These are phyloP conservation scores for Penicillium rolfsii DNA, from an alignment of 2,329 filamentous ascomycete genomes.

Conservation along the genomic window DNA sequence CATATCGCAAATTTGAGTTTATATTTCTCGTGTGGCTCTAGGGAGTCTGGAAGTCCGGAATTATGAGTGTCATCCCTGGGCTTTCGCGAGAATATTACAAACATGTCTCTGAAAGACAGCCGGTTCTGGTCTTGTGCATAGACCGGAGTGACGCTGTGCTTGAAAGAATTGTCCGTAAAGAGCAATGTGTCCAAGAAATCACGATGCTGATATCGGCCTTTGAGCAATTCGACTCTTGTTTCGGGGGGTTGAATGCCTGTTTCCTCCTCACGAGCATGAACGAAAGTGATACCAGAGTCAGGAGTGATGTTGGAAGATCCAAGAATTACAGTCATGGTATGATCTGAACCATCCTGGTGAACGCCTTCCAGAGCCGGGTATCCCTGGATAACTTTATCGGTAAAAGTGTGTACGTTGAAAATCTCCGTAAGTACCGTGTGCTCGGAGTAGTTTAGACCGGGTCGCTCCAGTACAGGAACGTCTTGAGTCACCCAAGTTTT, in stretches of 20 bases:
- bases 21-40: too few relatives aligned
- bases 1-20: too few relatives aligned
- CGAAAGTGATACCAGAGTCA: background rate
- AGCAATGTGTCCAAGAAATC: background rate
- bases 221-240: background rate
- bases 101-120: too few relatives aligned
- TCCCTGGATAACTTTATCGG: background rate
- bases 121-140: background rate
- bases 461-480: background rate
- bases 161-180: background rate
- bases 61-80: too few relatives aligned
- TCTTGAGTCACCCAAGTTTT: conserved; percentile 23
- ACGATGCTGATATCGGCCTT: background rate
- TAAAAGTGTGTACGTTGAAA: background rate
- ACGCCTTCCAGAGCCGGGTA: background rate
- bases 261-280: background rate
- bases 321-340: background rate
- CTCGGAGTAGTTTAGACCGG: background rate
- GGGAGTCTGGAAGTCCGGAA: too few relatives aligned
- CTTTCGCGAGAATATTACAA: too few relatives aligned
- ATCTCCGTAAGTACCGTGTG: background rate
- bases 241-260: background rate
- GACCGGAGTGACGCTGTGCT: background rate
- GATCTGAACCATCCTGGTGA: background rate
- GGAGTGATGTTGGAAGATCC: background rate